Evolutionary conservation across 2,329 filamentous ascomycete species (phyloP), one percentile per base, ranked within the genome.

Genomic region (Grosmannia serpens): DNA sequence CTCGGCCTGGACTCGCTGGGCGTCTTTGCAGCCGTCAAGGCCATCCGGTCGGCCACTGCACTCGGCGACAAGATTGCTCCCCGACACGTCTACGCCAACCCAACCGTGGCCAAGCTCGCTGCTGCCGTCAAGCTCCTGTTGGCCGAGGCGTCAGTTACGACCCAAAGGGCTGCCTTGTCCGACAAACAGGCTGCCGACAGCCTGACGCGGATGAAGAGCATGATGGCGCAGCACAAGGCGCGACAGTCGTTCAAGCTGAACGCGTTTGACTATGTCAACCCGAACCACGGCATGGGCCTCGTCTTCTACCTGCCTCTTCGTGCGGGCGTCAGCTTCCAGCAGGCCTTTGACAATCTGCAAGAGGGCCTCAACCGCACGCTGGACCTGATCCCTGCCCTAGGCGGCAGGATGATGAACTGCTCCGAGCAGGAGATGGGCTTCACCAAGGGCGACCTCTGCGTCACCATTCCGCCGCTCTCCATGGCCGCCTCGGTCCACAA

Each of bases 1-100:
- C 61, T 66, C 0, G 74, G 73, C 10, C 66, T 75, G 56, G 71
- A 76, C 56, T 75, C 74, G 3, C 65, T 76, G 60, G 69, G 75
- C 51, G 71, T 75, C 11, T 52, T 57, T 52, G 47, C 55, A 11
- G 44, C 31, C 3, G 74, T 74, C 54, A 68, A 67, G 50, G 62
- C 71, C 58, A 66, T 70, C 47, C 63, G 68, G 52, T 33, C 60
- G 20, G 29, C 44, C 22, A 20, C 67, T 72, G 5, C 70, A 73
- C 56, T 66, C 70, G 0, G 67, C 72, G 33, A 52, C 0, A 63
- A 65, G 1, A 60, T 73, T 1, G 70, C 73, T 5, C 71, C 74
- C 38, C 69, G 71, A 4, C 70, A 70, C 5, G 70, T 75, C 38
- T 75, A 75, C 57, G 66, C 66, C 22, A 69, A 74, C 51, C 71